Evolutionary conservation across 306 rosid species (phyloP).

Genomic region (Acacia acuminata): DNA sequence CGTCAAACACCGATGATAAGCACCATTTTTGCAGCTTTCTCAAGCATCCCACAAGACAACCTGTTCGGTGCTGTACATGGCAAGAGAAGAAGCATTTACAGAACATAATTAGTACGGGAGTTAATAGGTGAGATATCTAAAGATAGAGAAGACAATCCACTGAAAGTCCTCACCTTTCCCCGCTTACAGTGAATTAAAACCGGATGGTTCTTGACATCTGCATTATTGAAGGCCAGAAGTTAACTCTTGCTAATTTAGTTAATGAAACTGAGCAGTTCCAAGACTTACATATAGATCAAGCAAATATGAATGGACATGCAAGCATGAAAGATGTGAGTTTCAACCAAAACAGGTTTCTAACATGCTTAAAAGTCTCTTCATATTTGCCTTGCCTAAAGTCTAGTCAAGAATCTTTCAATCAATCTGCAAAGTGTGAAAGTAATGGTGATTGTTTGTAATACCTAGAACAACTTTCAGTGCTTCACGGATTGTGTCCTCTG

Average conservation of each 20-base stretch:
- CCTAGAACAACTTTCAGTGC: conserved; percentile 94
- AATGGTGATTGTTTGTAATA: conserved; percentile 33
- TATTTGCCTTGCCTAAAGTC: neutral
- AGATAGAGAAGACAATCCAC: neutral
- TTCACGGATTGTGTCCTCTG: conserved; percentile 88
- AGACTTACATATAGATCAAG: neutral
- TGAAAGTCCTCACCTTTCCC: conserved; percentile 72
- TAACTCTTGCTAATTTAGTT: conserved; percentile 8
- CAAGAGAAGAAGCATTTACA: conserved; percentile 21
- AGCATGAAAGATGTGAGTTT: neutral
- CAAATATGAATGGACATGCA: neutral
- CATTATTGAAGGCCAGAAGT: conserved; percentile 32
- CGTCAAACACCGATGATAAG: conserved; percentile 85
- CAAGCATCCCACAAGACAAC: conserved; percentile 92
- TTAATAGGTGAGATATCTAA: neutral
- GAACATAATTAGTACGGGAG: neutral
- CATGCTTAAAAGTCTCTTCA: neutral
- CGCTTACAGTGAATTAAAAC: conserved; percentile 92
- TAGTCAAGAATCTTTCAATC: neutral
- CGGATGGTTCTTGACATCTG: conserved; percentile 95
- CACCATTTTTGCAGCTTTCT: conserved; percentile 96
- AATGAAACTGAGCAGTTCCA: neutral
- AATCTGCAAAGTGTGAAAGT: conserved; percentile 4
- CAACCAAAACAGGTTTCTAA: neutral
- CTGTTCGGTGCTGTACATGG: conserved; percentile 88